Evolutionary conservation across 306 rosid genomes (phyloP).

Genomic region (Inga leiocalycina): DNA sequence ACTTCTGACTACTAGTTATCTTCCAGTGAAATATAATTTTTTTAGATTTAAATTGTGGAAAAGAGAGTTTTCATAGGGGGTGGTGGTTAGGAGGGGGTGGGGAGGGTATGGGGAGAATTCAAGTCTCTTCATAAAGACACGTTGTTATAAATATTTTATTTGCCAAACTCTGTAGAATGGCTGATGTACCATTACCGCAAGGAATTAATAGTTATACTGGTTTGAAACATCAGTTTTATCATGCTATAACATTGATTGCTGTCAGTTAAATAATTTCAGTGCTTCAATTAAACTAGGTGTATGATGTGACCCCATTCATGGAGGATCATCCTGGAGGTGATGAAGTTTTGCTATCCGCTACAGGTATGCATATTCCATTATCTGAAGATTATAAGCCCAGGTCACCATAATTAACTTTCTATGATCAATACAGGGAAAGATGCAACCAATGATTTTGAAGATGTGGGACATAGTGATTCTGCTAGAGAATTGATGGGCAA

Average conservation of each 20-base stretch:
- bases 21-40: not conserved
- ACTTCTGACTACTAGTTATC: not conserved
- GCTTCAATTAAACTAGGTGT: conserved; percentile 58
- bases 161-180: not conserved
- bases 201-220: not conserved
- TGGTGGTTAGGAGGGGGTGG: not conserved
- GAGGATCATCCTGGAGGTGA: conserved; percentile 99
- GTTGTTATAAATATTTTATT: not conserved
- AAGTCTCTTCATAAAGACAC: not conserved
- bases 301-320: conserved; percentile 89
- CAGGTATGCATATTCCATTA: conserved; percentile 57
- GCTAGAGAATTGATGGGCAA: conserved; percentile 91
- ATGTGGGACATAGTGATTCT: conserved; percentile 93
- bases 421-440: conserved; percentile 71
- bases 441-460: conserved; percentile 93
- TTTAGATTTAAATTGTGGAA: not conserved
- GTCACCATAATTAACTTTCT: conserved; percentile 9
- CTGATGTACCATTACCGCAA: not conserved
- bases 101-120: not conserved
- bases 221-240: not conserved
- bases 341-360: conserved; percentile 83
- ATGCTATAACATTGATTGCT: conserved; percentile 15
- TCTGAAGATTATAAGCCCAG: not conserved
- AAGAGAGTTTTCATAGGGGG: not conserved
- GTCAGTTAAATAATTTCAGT: conserved; percentile 4